Conservation (phyloP, 108 stramenopile genomes). For the Conticribra guillardii region DNA sequence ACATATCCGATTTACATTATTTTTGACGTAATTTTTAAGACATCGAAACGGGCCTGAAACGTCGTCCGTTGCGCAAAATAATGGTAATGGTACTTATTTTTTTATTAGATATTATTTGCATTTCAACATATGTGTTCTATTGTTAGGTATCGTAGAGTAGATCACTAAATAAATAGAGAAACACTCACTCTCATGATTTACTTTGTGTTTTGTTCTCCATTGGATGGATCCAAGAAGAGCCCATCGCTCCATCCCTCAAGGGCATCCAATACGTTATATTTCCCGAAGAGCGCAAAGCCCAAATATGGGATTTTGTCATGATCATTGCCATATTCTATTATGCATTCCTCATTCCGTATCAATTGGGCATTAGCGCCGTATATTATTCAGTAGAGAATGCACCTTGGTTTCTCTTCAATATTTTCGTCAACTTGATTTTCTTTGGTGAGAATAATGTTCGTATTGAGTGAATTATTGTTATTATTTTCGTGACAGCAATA, state of each 20-base stretch:
- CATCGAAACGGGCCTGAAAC: no score
- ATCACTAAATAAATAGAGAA: no score
- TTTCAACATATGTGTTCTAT: no score
- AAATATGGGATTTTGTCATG: constrained; percentile 51
- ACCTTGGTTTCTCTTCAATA: constrained; percentile 32
- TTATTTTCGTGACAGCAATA: not conserved
- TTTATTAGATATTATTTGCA: no score
- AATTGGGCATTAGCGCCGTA: constrained; percentile 51
- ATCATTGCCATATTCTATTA: constrained; percentile 40
- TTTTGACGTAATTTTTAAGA: no score
- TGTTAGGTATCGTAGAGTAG: no score
- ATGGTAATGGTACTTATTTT: no score
- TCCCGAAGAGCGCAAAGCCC: constrained; percentile 28
- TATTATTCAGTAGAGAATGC: constrained; percentile 18
- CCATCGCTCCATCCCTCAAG: constrained; percentile 16
- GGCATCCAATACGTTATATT: constrained; percentile 44
- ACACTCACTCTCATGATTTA: no score
- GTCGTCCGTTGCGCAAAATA: no score
- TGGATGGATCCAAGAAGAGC: not conserved
- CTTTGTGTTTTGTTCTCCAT: no score
- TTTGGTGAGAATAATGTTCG: constrained; percentile 12
- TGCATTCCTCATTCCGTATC: constrained; percentile 42
- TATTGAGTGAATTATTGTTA: no score
- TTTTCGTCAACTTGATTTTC: constrained; percentile 44
- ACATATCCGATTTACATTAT: no score